Evolutionary conservation across 805 yeast genomes (phyloP).

Genomic region (Tetrapisispora iriomotensis): DNA sequence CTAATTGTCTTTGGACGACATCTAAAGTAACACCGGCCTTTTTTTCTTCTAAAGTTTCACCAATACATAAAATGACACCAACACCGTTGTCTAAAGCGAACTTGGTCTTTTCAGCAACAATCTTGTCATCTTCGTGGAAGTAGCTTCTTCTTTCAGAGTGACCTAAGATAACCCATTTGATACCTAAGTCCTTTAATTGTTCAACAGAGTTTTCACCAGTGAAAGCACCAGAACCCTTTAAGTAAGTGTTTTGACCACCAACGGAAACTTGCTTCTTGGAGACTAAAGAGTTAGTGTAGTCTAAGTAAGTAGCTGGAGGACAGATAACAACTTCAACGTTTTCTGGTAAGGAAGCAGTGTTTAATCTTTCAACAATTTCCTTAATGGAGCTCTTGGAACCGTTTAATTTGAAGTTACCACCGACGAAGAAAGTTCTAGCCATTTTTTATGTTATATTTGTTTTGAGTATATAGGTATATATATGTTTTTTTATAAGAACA

Average conservation of each 20-base stretch:
- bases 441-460: slow-evolving; percentile 13
- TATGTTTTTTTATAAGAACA: not conserved
- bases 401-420: slow-evolving; percentile 99
- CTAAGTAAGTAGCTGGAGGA: slow-evolving; percentile 91
- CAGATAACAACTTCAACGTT: slow-evolving; percentile 89
- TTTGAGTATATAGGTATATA: not conserved
- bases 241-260: slow-evolving; percentile 86
- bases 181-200: slow-evolving; percentile 84
- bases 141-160: slow-evolving; percentile 98
- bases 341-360: slow-evolving; percentile 62
- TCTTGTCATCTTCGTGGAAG: slow-evolving; percentile 81
- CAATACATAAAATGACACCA: slow-evolving; percentile 90
- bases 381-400: slow-evolving; percentile 83
- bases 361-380: slow-evolving; percentile 73
- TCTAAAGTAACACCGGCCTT: slow-evolving; percentile 77
- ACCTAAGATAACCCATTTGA: slow-evolving; percentile 90
- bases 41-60: slow-evolving; percentile 95
- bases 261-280: slow-evolving; percentile 65
- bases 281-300: slow-evolving; percentile 59
- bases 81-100: slow-evolving; percentile 86
- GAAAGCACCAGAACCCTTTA: slow-evolving; percentile 89
- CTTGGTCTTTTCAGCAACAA: slow-evolving; percentile 88
- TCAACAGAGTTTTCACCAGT: slow-evolving; percentile 94
- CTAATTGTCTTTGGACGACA: slow-evolving; percentile 81
- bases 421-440: slow-evolving; percentile 94